Conservation (phyloP, 371 early-diverging fungal species). For the Apophysomyces sp. region DNA sequence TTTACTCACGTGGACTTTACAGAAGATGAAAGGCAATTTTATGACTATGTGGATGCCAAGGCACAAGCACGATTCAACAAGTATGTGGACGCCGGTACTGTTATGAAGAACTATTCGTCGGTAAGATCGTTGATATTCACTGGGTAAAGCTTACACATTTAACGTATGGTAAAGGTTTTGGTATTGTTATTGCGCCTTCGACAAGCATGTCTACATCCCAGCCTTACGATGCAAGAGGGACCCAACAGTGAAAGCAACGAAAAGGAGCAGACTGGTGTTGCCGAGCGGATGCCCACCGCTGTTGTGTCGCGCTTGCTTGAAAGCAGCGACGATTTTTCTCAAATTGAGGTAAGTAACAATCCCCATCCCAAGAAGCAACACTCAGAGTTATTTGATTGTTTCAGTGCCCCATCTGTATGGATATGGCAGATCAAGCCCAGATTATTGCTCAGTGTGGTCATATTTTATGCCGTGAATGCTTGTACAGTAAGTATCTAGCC, state of each 20-base stretch:
- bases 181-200: slow-evolving; percentile 39
- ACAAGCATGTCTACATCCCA: slow-evolving; percentile 43
- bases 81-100: slow-evolving; percentile 47
- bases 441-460: slow-evolving; percentile 40
- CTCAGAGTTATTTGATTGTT: not conserved
- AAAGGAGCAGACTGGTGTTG: slow-evolving; percentile 10
- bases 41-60: slow-evolving; percentile 52
- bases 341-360: slow-evolving; percentile 15
- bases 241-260: not conserved
- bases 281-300: slow-evolving; percentile 9
- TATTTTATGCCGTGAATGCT: slow-evolving; percentile 47
- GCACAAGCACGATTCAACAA: slow-evolving; percentile 51
- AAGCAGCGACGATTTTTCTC: slow-evolving; percentile 8
- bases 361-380: not conserved
- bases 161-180: slow-evolving; percentile 15
- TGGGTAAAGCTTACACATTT: not conserved
- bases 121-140: slow-evolving; percentile 18
- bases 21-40: slow-evolving; percentile 59
- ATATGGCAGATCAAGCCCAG: slow-evolving; percentile 32
- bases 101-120: slow-evolving; percentile 61
- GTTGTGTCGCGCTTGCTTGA: slow-evolving; percentile 27
- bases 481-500: slow-evolving; percentile 26
- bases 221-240: slow-evolving; percentile 21
- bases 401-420: slow-evolving; percentile 52
- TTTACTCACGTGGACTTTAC: slow-evolving; percentile 57